Evolutionary conservation across 225 moss, liverwort and hornwort genomes (phyloP).

Genomic region (Asterella californica): DNA sequence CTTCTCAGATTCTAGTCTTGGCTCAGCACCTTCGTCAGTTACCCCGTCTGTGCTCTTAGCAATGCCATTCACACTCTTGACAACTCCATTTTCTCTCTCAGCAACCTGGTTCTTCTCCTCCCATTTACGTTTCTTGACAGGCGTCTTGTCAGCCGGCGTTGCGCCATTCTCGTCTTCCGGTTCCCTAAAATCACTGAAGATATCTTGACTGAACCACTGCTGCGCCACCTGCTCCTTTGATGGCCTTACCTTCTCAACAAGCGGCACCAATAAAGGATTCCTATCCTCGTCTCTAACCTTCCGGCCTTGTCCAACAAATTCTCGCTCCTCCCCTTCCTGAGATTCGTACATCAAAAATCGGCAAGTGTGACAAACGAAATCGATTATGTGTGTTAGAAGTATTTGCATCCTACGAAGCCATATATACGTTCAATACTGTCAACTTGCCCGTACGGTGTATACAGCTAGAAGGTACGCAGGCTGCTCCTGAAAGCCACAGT

Average conservation of each 20-base stretch:
- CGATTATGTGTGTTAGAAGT: background rate
- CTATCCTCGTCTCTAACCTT: constrained; percentile 45
- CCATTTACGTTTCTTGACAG: constrained; percentile 39
- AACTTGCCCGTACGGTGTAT: no score
- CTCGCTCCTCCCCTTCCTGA: constrained; percentile 56
- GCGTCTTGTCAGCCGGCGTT: constrained; percentile 43
- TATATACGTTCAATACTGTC: no score
- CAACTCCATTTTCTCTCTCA: background rate
- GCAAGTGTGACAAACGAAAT: background rate
- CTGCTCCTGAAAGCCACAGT: no score
- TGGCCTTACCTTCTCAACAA: constrained; percentile 50
- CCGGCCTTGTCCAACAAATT: constrained; percentile 34
- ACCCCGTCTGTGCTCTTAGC: constrained; percentile 6
- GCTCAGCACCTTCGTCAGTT: constrained; percentile 35
- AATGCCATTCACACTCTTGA: background rate
- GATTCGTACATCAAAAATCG: background rate
- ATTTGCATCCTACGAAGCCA: background rate
- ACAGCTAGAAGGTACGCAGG: no score
- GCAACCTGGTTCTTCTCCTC: constrained; percentile 6
- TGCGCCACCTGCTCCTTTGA: constrained; percentile 62
- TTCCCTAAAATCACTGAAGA: constrained; percentile 69
- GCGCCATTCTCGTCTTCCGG: constrained; percentile 72
- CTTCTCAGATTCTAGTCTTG: constrained; percentile 31
- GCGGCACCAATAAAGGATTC: constrained; percentile 79
- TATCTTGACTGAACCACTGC: constrained; percentile 96